These are phyloP conservation scores for Colletotrichum sp. DNA, from an alignment of 2,329 filamentous ascomycete species.

Conservation along the genomic window DNA sequence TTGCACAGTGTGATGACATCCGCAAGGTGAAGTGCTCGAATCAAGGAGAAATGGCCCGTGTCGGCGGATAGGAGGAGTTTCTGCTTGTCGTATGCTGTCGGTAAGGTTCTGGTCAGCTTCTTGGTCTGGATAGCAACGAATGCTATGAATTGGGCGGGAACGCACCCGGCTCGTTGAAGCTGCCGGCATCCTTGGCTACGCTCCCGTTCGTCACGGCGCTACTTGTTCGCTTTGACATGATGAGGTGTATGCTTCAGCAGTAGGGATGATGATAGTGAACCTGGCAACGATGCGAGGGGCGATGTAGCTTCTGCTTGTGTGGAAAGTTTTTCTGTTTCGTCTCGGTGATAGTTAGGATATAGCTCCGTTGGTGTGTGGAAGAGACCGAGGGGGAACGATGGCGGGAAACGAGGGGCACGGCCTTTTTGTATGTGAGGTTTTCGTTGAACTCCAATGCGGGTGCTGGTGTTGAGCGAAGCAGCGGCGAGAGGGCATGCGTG, in stretches of 20 bases:
- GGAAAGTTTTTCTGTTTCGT: background rate
- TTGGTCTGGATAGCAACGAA: background rate
- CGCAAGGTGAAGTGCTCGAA: conserved; percentile 76
- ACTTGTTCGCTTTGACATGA: conserved; percentile 69
- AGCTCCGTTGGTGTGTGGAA: background rate
- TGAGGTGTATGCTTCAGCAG: background rate
- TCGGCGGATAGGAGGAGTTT: conserved; percentile 73
- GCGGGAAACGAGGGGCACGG: background rate
- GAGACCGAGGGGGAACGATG: background rate
- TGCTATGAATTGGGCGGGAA: conserved; percentile 6
- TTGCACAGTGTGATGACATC: conserved; percentile 86
- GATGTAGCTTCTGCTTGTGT: background rate
- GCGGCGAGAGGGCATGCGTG: background rate
- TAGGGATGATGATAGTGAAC: background rate
- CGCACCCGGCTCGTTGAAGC: conserved; percentile 37
- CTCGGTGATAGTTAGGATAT: background rate
- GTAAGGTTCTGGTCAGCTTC: background rate
- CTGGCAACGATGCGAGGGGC: background rate
- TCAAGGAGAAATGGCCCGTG: conserved; percentile 74
- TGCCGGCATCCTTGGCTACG: conserved; percentile 33
- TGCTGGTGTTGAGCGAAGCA: background rate
- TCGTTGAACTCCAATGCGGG: background rate
- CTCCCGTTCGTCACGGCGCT: conserved; percentile 51
- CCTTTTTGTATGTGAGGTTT: background rate
- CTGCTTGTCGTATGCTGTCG: conserved; percentile 73